These are phyloP conservation scores for Carex sylvatica DNA, from an alignment of 202 grass and related monocot species.

Conservation along the genomic window DNA sequence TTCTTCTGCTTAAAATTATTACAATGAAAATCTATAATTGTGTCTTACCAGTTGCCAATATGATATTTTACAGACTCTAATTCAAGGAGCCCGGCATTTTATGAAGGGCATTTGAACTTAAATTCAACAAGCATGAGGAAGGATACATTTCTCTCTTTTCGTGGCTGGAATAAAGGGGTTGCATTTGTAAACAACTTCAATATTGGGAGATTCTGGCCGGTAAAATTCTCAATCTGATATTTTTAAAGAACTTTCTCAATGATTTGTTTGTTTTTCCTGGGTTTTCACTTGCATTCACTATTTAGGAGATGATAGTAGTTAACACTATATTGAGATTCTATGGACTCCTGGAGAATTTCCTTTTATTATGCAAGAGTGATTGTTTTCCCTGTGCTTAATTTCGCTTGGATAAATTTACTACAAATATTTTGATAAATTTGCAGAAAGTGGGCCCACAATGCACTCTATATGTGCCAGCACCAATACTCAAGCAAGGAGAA, in stretches of 20 bases:
- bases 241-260: background rate
- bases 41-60: background rate
- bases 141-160: constrained; percentile 96
- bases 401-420: constrained; percentile 21
- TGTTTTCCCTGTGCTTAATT: background rate
- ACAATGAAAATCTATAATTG: background rate
- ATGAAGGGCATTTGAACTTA: constrained; percentile 67
- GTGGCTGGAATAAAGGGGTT: constrained; percentile 91
- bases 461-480: constrained; percentile 78
- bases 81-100: constrained; percentile 60
- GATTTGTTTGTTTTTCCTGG: background rate
- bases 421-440: constrained; percentile 29
- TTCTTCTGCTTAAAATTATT: constrained; percentile 15
- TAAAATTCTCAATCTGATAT: constrained; percentile 32
- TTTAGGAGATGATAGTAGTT: background rate
- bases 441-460: constrained; percentile 79
- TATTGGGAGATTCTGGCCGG: constrained; percentile 95
- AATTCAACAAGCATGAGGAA: constrained; percentile 38
- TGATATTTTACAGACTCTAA: constrained; percentile 34
- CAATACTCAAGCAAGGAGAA: constrained; percentile 62
- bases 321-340: background rate
- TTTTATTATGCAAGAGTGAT: background rate
- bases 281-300: background rate
- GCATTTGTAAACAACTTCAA: constrained; percentile 97
- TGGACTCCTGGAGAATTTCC: background rate